Percentiles rank a stretch among this genome's conserved stretches.
Conservation (phyloP, 1,139 yeast genomes). For the Blastobotrys ciferrii region DNA sequence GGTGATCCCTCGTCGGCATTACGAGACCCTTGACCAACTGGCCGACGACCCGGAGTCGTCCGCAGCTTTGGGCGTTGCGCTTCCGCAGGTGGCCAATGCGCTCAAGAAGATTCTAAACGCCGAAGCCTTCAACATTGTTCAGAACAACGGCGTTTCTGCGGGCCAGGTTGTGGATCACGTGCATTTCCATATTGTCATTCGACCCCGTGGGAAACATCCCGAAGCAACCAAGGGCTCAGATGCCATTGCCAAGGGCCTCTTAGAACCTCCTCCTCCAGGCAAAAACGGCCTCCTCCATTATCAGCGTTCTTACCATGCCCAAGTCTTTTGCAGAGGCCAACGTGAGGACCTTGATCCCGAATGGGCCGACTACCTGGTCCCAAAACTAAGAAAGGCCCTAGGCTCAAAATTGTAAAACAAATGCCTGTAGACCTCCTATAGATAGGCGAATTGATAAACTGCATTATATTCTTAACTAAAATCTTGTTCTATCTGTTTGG, state of each 20-base stretch:
- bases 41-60: conserved; percentile 69
- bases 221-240: conserved; percentile 15
- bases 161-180: conserved; percentile 89
- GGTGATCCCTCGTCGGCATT: conserved; percentile 79
- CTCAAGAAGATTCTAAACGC: conserved; percentile 52
- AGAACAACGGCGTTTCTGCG: conserved; percentile 83
- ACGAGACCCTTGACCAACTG: conserved; percentile 72
- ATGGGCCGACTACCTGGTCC: conserved; percentile 24
- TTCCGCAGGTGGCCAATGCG: conserved; percentile 59
- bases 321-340: conserved; percentile 34
- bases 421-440: background rate
- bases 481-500: too few species aligned
- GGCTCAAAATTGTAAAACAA: background rate
- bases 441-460: background rate
- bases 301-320: conserved; percentile 26
- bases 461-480: too few species aligned
- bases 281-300: conserved; percentile 15
- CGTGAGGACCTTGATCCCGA: conserved; percentile 33
- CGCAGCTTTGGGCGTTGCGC: conserved; percentile 71
- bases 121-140: conserved; percentile 74
- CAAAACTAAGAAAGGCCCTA: conserved; percentile 16
- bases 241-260: conserved; percentile 13
- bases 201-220: conserved; percentile 19
- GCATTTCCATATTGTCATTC: conserved; percentile 63
- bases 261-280: conserved; percentile 4